A percentile compares a stretch with the other conserved stretches of the same genome.
Evolutionary conservation across 2,329 filamentous ascomycete species (phyloP).

Genomic region (Ceratocystis lukuohia): DNA sequence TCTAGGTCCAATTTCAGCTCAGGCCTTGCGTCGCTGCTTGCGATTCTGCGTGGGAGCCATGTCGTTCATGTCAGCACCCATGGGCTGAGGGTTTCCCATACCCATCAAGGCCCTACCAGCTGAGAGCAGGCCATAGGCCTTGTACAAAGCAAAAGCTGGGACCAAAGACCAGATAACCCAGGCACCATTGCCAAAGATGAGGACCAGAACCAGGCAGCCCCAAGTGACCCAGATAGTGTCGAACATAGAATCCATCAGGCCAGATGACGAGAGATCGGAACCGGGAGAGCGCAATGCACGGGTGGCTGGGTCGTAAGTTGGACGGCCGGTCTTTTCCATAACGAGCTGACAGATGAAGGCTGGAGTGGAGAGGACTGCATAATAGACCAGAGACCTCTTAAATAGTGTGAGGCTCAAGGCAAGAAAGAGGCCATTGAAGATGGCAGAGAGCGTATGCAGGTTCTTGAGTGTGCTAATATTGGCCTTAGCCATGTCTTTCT

Average conservation of each 20-base stretch:
- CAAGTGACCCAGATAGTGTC: constrained; percentile 93
- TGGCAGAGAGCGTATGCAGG: constrained; percentile 63
- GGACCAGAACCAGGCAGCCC: constrained; percentile 57
- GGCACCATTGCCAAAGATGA: constrained; percentile 67
- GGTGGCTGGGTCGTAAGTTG: constrained; percentile 51
- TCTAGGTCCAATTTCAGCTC: constrained; percentile 23
- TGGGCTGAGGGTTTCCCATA: constrained; percentile 25
- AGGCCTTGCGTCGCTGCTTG: constrained; percentile 40
- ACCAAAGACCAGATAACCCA: constrained; percentile 44
- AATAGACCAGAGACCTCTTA: constrained; percentile 52
- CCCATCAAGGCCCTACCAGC: constrained; percentile 38
- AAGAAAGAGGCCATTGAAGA: constrained; percentile 62
- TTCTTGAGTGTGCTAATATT: constrained; percentile 66
- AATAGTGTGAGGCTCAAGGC: constrained; percentile 54
- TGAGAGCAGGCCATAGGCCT: constrained; percentile 41
- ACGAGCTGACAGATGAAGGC: constrained; percentile 69
- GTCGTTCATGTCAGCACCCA: constrained; percentile 24
- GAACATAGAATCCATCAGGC: constrained; percentile 96
- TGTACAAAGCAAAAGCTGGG: constrained; percentile 42
- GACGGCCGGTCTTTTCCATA: constrained; percentile 73
- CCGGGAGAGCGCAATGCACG: constrained; percentile 60
- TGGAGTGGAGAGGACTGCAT: constrained; percentile 59
- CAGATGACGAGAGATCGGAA: constrained; percentile 75
- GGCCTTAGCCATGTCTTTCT: constrained; percentile 57
- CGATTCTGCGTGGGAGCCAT: constrained; percentile 33